Percentiles rank a stretch among this genome's conserved stretches.
Evolutionary conservation across 768 basidiomycete species (phyloP).

Genomic region (Tulasnella sp.): DNA sequence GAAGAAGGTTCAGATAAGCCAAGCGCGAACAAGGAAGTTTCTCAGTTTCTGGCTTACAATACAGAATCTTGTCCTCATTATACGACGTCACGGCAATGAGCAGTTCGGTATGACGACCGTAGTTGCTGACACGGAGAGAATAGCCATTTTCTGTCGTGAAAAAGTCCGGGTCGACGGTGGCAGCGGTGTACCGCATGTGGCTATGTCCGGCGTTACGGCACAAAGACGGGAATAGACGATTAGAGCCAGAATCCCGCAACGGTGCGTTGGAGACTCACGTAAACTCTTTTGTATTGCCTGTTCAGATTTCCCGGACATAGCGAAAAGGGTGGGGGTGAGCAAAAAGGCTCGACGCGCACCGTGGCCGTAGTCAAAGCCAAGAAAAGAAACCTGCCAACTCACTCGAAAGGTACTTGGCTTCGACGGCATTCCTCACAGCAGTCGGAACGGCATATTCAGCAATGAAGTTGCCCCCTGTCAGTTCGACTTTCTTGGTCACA

Average conservation of each 20-base stretch:
- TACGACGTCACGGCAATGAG: constrained; percentile 91
- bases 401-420: constrained; percentile 55
- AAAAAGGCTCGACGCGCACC: too few species aligned
- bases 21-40: not conserved
- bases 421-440: constrained; percentile 69
- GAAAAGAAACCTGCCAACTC: constrained; percentile 13
- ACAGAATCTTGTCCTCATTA: constrained; percentile 87
- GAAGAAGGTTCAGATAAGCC: constrained; percentile 27
- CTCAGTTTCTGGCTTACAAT: constrained; percentile 32
- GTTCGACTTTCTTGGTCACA: constrained; percentile 86
- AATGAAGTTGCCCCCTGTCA: constrained; percentile 88
- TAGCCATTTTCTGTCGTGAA: constrained; percentile 70
- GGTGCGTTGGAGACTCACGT: constrained; percentile 43
- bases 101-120: constrained; percentile 82
- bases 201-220: too few species aligned
- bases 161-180: constrained; percentile 84
- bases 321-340: not conserved
- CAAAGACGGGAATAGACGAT: constrained; percentile 26
- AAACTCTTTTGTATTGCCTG: constrained; percentile 70
- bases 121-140: constrained; percentile 70
- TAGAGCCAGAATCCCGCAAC: constrained; percentile 2
- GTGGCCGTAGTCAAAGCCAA: not conserved
- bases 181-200: constrained; percentile 91
- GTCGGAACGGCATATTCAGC: constrained; percentile 81
- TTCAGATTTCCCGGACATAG: not conserved